Percentiles rank a stretch among this genome's conserved stretches.
Conservation (phyloP, 1,284 basidiomycete species). For the Cryptococcus jaspeensis region DNA sequence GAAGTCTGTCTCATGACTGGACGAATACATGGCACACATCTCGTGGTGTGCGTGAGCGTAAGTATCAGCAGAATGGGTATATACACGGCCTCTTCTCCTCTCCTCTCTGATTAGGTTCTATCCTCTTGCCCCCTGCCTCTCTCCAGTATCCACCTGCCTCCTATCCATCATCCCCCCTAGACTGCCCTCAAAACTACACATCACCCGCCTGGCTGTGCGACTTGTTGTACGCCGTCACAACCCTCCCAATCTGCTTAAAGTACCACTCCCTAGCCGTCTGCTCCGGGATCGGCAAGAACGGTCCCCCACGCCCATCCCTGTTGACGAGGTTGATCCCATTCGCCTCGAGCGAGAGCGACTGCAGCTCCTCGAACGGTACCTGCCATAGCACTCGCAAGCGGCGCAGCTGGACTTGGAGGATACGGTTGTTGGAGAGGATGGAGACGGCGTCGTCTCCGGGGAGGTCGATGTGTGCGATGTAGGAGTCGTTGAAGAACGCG, state of each 20-base stretch:
- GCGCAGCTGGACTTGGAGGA: slow-evolving; percentile 83
- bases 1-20: too few species aligned
- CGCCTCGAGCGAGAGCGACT: slow-evolving; percentile 83
- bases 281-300: slow-evolving; percentile 58
- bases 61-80: too few species aligned
- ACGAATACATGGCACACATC: too few species aligned
- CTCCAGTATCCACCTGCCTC: neutral
- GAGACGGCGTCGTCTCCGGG: slow-evolving; percentile 80
- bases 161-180: slow-evolving; percentile 1
- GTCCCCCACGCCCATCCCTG: slow-evolving; percentile 56
- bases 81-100: neutral
- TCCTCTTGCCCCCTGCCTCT: too few species aligned
- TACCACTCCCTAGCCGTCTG: slow-evolving; percentile 58
- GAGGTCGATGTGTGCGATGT: slow-evolving; percentile 87
- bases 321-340: slow-evolving; percentile 81
- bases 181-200: neutral
- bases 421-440: slow-evolving; percentile 72
- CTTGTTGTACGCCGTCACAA: slow-evolving; percentile 45
- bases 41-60: too few species aligned
- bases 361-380: slow-evolving; percentile 79
- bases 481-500: slow-evolving; percentile 76
- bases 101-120: neutral
- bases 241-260: slow-evolving; percentile 57
- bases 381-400: slow-evolving; percentile 89
- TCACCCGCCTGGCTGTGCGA: slow-evolving; percentile 30